phyloP scores from a whole-genome alignment of 2,329 filamentous ascomycete species.

The Pseudonectria foliicola region DNA sequence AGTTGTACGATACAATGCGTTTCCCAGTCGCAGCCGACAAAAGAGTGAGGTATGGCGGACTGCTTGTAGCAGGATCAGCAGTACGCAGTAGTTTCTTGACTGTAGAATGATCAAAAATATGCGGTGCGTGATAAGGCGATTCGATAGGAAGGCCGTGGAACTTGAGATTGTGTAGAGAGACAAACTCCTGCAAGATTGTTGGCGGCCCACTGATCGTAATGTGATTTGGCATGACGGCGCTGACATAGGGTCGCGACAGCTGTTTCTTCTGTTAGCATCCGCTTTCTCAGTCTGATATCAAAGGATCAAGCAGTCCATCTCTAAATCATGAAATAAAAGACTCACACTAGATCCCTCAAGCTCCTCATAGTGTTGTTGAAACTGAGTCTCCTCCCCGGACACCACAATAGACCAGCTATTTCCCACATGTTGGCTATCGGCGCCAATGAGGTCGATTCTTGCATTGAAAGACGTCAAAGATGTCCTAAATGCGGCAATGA shows the following conservation, averaged over 20 bases:
- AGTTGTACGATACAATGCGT: constrained; percentile 1
- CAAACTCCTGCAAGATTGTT: constrained; percentile 9
- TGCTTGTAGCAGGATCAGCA: not conserved
- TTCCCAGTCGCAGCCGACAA: constrained; percentile 6
- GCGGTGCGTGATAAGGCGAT: constrained; percentile 18
- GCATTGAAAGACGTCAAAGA: constrained; percentile 12
- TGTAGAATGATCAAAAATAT: constrained; percentile 12
- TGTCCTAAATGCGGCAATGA: constrained; percentile 13
- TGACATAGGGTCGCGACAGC: constrained; percentile 15
- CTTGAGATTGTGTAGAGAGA: constrained; percentile 7
- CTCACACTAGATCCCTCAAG: constrained; percentile 6
- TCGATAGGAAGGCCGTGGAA: constrained; percentile 12
- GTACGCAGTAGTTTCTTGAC: not conserved
- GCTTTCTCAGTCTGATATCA: constrained; percentile 3
- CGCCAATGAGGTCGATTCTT: constrained; percentile 8
- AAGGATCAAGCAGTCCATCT: not conserved
- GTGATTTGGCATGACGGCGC: constrained; percentile 14
- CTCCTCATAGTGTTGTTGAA: constrained; percentile 6
- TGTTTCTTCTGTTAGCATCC: not conserved
- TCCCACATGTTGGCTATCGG: constrained; percentile 1
- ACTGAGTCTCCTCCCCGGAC: constrained; percentile 4
- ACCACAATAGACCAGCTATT: constrained; percentile 13
- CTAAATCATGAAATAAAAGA: too few relatives aligned
- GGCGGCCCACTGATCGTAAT: constrained; percentile 20
- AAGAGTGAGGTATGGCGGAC: constrained; percentile 1